Evolutionary conservation across 1,284 basidiomycete species (phyloP).

Genomic region (Takashimella koratensis): DNA sequence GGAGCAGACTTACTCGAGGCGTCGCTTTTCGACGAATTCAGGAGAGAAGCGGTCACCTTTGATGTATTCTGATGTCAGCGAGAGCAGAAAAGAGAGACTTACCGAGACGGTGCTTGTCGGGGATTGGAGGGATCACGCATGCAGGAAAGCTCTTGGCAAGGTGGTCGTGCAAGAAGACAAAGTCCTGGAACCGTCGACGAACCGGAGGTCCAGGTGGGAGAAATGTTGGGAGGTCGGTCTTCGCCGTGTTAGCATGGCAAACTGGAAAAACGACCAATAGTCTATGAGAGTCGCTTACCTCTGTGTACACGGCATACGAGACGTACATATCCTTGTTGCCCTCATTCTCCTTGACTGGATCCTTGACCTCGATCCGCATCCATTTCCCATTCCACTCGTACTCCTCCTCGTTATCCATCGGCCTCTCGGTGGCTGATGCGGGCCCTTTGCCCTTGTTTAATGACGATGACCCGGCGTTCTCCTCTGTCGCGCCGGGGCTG

Average conservation of each 20-base stretch:
- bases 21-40: slow-evolving; percentile 91
- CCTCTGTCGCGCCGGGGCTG: slow-evolving; percentile 10
- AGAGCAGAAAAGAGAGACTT: slow-evolving; percentile 40
- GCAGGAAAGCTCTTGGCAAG: slow-evolving; percentile 91
- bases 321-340: slow-evolving; percentile 96
- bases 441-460: background rate
- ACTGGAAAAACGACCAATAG: background rate
- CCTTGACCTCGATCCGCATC: slow-evolving; percentile 77
- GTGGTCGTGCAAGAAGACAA: slow-evolving; percentile 87
- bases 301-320: slow-evolving; percentile 84
- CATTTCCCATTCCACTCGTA: slow-evolving; percentile 72
- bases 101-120: slow-evolving; percentile 95
- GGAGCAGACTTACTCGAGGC: slow-evolving; percentile 69
- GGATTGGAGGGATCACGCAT: slow-evolving; percentile 90
- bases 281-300: slow-evolving; percentile 56
- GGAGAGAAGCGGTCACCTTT: slow-evolving; percentile 95
- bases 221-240: slow-evolving; percentile 46
- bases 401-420: slow-evolving; percentile 9
- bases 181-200: slow-evolving; percentile 92
- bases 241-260: too few relatives aligned
- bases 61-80: slow-evolving; percentile 69
- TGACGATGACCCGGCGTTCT: slow-evolving; percentile 7
- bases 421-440: slow-evolving; percentile 1
- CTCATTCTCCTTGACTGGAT: slow-evolving; percentile 91
- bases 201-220: slow-evolving; percentile 60